Evolutionary conservation across 2,329 filamentous ascomycete genomes (phyloP), one percentile per base, ranked within the genome.

Genomic region (Talaromyces marneffei): DNA sequence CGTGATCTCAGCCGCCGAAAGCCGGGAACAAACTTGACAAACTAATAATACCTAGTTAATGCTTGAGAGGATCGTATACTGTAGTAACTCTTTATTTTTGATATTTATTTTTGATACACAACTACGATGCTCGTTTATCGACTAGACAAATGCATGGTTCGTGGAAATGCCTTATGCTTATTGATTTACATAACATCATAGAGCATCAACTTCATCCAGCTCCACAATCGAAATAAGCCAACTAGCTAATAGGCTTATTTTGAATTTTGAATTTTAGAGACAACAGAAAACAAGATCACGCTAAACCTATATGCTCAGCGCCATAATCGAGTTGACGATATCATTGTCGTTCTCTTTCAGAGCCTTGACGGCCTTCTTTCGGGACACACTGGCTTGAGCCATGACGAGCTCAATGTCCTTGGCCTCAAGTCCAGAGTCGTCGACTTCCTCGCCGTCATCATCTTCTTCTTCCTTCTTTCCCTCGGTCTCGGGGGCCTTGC

Each of bases 251-350:
- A 14, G 46, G 48, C 48, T 9, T 52, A 52, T 52, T 23, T 23
- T n/a, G n/a, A 7, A 25, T 23, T 52, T 52, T 52, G 29, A 52
- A 33, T 18, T 50, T 52, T 52, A 33, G 16, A 48, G 61, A 58
- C 31, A 64, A 37, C 12, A 27, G 10, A 58, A 57, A 25, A 20
- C 52, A 65, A 55, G 6, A 55, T 39, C 23, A 60, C 33, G 25
- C 44, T 58, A 44, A 58, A 82, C 58, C 76, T 68, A 92, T 84
- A 91, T 87, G 83, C 89, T 92, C 78, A 99, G 82, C 70, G 93
- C 92, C 94, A 99, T 99, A 83, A 99, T 99, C 72, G 94, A 97
- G 85, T 99, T 99, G 84, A 99, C 94, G 82, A 99, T 99, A 77
- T 99, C 94, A 75, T 97, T 97, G 82, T 97, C 93, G 77, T 99